phyloP scores from a whole-genome alignment of 768 basidiomycete genomes.

The Ephemerocybe angulata region DNA sequence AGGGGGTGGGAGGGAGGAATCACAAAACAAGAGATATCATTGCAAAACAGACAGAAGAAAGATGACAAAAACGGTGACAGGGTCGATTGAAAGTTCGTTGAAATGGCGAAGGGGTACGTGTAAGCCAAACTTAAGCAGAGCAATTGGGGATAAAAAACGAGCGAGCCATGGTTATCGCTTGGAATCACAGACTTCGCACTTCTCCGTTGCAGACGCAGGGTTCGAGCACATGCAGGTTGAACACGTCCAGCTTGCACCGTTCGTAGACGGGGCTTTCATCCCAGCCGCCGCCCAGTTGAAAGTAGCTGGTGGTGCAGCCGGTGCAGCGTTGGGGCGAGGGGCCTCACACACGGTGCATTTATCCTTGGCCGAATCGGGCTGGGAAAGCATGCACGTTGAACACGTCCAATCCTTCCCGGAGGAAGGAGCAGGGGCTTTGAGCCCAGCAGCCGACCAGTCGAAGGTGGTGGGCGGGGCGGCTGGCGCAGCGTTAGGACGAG shows the following conservation, averaged over 20 bases:
- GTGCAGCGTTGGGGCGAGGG: conserved; percentile 12
- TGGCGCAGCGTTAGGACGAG: conserved; percentile 5
- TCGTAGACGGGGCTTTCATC: conserved; percentile 2
- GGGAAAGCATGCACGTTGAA: conserved; percentile 45
- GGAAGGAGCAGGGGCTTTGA: conserved; percentile 39
- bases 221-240: conserved; percentile 49
- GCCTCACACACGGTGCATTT: conserved; percentile 53
- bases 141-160: no score
- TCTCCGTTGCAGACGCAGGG: conserved; percentile 36
- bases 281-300: conserved; percentile 14
- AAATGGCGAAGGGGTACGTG: no score
- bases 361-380: conserved; percentile 38
- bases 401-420: conserved; percentile 52
- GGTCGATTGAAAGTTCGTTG: no score
- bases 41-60: no score
- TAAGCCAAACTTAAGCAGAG: no score
- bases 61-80: no score
- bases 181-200: conserved; percentile 51
- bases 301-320: neutral
- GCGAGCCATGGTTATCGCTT: no score
- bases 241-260: conserved; percentile 47
- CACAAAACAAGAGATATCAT: no score
- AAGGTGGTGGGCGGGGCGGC: conserved; percentile 37
- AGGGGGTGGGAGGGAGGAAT: no score
- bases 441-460: conserved; percentile 29